A percentile compares a stretch with the other conserved stretches of the same genome.
Evolutionary conservation across 2,329 filamentous ascomycete species (phyloP).

Genomic region (Pyrenochaeta sp.): DNA sequence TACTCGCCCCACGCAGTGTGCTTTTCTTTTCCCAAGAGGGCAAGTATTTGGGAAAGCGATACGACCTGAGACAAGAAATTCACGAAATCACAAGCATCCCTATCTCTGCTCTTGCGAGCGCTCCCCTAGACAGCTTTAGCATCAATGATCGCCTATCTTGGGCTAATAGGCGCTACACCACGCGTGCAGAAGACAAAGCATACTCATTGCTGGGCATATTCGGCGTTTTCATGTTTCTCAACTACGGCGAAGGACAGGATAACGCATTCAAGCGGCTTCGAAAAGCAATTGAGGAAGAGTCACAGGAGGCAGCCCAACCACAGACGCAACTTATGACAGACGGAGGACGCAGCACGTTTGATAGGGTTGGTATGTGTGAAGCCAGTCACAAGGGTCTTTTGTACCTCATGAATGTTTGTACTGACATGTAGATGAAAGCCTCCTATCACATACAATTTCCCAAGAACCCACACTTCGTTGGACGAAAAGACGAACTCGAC

Average conservation of each 20-base stretch:
- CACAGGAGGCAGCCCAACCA: too few relatives aligned
- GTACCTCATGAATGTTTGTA: too few relatives aligned
- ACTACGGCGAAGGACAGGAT: constrained; percentile 22
- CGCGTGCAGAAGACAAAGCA: constrained; percentile 19
- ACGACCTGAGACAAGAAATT: background rate
- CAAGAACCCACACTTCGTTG: constrained; percentile 37
- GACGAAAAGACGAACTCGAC: constrained; percentile 32
- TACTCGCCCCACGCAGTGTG: constrained; percentile 16
- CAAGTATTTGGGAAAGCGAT: constrained; percentile 7
- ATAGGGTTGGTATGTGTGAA: too few relatives aligned
- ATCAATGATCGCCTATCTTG: constrained; percentile 26
- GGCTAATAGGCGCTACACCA: constrained; percentile 32
- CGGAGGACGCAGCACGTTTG: background rate
- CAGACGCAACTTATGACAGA: too few relatives aligned
- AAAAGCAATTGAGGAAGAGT: background rate
- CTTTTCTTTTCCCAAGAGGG: constrained; percentile 22
- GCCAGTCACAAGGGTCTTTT: too few relatives aligned
- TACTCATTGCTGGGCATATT: constrained; percentile 27
- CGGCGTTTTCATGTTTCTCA: constrained; percentile 8
- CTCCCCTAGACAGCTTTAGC: constrained; percentile 9
- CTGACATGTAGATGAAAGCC: background rate
- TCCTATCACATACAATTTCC: constrained; percentile 27
- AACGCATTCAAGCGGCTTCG: constrained; percentile 19
- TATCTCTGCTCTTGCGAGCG: constrained; percentile 7
- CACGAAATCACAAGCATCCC: constrained; percentile 18